Conservation (phyloP, 2,329 filamentous ascomycete genomes). For the Exophiala phaeomuriformis region DNA sequence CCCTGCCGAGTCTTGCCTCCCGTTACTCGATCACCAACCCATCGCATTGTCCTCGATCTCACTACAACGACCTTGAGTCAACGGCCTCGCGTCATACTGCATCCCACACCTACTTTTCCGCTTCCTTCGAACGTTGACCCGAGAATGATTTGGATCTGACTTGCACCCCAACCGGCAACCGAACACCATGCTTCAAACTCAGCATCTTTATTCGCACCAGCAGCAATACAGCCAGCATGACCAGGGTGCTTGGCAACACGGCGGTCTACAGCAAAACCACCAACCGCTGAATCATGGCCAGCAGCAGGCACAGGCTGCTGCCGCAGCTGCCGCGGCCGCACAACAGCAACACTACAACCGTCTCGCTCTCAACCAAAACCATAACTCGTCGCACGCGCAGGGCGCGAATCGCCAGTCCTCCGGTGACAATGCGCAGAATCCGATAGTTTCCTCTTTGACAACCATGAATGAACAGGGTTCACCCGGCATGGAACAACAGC, state of each 20-base stretch:
- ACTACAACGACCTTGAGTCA: background rate
- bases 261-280: conserved; percentile 33
- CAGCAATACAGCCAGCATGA: conserved; percentile 46
- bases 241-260: conserved; percentile 41
- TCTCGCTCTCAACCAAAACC: conserved; percentile 59
- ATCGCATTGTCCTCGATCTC: conserved; percentile 1
- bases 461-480: conserved; percentile 22
- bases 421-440: conserved; percentile 19
- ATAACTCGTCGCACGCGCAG: conserved; percentile 29
- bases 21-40: conserved; percentile 6
- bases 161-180: background rate
- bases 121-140: conserved; percentile 2
- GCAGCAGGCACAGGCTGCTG: conserved; percentile 39
- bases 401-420: conserved; percentile 18
- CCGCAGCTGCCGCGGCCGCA: conserved; percentile 35
- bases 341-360: conserved; percentile 60
- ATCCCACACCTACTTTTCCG: conserved; percentile 1
- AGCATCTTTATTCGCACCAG: conserved; percentile 57
- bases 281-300: conserved; percentile 33
- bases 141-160: conserved; percentile 22
- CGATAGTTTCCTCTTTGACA: conserved; percentile 17
- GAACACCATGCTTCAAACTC: conserved; percentile 41
- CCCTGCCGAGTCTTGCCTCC: conserved; percentile 3
- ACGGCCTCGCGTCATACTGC: background rate
- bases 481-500: conserved; percentile 52